Percentiles rank a stretch among this genome's conserved stretches.
phyloP scores from a whole-genome alignment of 345 rosid species.

The Rhizophora mangle region DNA sequence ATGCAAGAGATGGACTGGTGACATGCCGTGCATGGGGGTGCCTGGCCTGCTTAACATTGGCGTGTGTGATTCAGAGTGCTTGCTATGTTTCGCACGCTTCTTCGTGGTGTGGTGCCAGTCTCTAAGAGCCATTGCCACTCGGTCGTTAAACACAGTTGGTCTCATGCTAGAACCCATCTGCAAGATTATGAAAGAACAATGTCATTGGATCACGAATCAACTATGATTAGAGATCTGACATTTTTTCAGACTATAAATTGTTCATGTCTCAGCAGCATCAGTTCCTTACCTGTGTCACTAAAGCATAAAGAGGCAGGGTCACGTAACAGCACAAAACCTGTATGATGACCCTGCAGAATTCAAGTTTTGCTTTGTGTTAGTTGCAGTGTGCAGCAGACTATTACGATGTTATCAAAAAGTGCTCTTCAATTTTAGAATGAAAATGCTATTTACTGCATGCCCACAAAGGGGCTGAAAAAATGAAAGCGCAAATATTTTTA shows the following conservation, averaged over 20 bases:
- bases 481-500: background rate
- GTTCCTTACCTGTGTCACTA: constrained; percentile 53
- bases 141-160: constrained; percentile 72
- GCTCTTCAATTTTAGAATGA: no score
- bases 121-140: constrained; percentile 67
- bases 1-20: constrained; percentile 72
- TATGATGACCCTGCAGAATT: constrained; percentile 55
- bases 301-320: constrained; percentile 88
- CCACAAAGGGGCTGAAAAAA: background rate
- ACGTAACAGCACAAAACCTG: constrained; percentile 90
- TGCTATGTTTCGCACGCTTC: constrained; percentile 52
- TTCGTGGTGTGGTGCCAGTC: constrained; percentile 73
- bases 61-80: constrained; percentile 41
- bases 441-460: no score
- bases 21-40: constrained; percentile 64
- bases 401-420: no score
- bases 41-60: constrained; percentile 63
- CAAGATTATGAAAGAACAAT: constrained; percentile 2
- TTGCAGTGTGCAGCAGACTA: background rate
- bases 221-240: background rate
- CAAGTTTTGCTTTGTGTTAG: background rate
- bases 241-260: no score
- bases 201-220: background rate
- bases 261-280: background rate
- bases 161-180: constrained; percentile 94